Evolutionary conservation across 2,329 filamentous ascomycete genomes (phyloP), one percentile per base, ranked within the genome.

Genomic region (Apiospora kogelbergensis): DNA sequence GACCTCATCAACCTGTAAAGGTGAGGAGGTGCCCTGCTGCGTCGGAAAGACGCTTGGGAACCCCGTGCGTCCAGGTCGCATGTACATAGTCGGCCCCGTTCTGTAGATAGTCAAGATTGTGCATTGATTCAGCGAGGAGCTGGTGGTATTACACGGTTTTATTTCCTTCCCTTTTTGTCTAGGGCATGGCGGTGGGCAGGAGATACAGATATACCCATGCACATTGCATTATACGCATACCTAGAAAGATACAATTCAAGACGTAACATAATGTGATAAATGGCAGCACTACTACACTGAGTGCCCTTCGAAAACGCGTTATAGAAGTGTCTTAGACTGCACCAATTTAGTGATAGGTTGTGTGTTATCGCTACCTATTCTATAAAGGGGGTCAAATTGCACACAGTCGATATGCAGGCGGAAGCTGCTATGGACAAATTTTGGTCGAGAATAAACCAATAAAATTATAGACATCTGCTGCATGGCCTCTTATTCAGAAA

Each of bases 1-100:
- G 94, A 97, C 81, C 82, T 97, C 74, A 97, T 97, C 80, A 91
- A 91, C 77, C 80, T 97, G 70, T 97, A 78, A 77, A 10, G 10
- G 13, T 11, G 4, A 13, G 11, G 40, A 11, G 40, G 2, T 41
- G 40, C 40, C 7, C 33, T 42, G 40, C 3, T 17, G 6, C 17
- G 22, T 9, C 30, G 3, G 48, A 57, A 67, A 57, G 63, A 37
- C 9, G 63, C 45, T n/a, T 24, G n/a, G 15, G 10, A 17, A 17
- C 7, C 11, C 20, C n/a, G 41, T 22, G 13, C 30, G 5, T 10
- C 15, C 30, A 40, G 15, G n/a, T 37, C 22, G 17, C 65, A 53
- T 7, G 5, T 22, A 17, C 20, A 15, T 24, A 15, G 20, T 13
- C n/a, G 33, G 11, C 17, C 30, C 1, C 15, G 63, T 41, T 42